Conservation (phyloP, 2,329 filamentous ascomycete species). For the Fusarium goolgardi region DNA sequence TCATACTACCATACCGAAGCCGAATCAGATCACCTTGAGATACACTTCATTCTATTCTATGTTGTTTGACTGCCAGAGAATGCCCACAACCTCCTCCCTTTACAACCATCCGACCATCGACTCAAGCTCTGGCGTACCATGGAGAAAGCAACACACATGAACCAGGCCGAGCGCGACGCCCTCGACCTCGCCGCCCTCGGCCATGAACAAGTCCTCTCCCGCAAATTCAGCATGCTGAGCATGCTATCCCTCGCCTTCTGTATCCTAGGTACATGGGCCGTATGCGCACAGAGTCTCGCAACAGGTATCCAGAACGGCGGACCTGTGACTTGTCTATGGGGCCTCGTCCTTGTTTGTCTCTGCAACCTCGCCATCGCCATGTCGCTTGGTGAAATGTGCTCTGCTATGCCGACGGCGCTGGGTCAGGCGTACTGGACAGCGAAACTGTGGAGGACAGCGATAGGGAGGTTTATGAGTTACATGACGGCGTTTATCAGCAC, state of each 20-base stretch:
- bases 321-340: conserved; percentile 65
- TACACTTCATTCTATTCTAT: background rate
- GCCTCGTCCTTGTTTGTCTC: conserved; percentile 61
- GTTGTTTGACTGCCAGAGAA: conserved; percentile 33
- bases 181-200: conserved; percentile 55
- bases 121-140: conserved; percentile 40
- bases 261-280: conserved; percentile 68
- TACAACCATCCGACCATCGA: conserved; percentile 26
- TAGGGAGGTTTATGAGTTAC: conserved; percentile 64
- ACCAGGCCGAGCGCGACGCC: conserved; percentile 39
- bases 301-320: conserved; percentile 65
- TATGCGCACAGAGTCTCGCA: conserved; percentile 61
- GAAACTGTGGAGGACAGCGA: conserved; percentile 51
- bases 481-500: conserved; percentile 70
- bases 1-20: background rate
- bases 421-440: conserved; percentile 68
- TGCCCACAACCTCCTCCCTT: conserved; percentile 23
- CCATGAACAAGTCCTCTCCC: conserved; percentile 53
- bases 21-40: background rate
- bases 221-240: conserved; percentile 64
- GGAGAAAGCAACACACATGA: conserved; percentile 39
- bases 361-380: conserved; percentile 65
- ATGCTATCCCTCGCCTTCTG: conserved; percentile 68
- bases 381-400: conserved; percentile 66
- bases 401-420: conserved; percentile 68